Base-by-base conservation (phyloP, 169 alveolate species). In the Amoebophrya sp. region DNA sequence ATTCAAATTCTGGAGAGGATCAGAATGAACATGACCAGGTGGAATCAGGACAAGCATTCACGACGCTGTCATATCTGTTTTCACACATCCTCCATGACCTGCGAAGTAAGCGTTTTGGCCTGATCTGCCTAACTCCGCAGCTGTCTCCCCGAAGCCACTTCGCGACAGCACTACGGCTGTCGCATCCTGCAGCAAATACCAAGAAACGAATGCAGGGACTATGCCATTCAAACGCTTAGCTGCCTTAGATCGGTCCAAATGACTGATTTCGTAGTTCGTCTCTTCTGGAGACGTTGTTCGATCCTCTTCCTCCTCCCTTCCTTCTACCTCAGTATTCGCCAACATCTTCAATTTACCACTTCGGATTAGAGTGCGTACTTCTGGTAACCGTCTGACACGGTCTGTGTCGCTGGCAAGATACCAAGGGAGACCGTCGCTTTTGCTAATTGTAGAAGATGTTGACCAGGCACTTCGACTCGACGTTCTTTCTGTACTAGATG, bases 141-240 rank as follows among this genome's bases (percentile, higher is more conserved):
- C 91, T 12, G 91, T 89, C 36, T 89, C 91, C 12, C 91, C 91
- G 34, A 89, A 89, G 55, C 41, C 41, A n/a, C 65, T 39, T 0
- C 91, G 41, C 65, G 91, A 89, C 40, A 89, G 65, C 14, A 89
- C 65, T 26, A 89, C 53, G 0, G 91, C 91, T 0, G 1, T 26
- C 36, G 91, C 91, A 2, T 40, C 39, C 23, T 34, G 29, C 36
- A 89, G n/a, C 6, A 89, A 12, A 26, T 89, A 89, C 76, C 53
- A 89, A 10, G 83, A 65, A 29, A 65, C 83, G 36, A 6, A 65
- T 18, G 83, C 83, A 1, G 83, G 83, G 39, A 65, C 83, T 1
- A 65, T 65, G 33, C 83, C 83, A 36, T 65, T 65, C 83, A 65
- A 36, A 6, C 83, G 83, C n/a, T 65, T 6, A 29, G 83, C 12